Base-by-base conservation (phyloP, 2,329 filamentous ascomycete species). In the Aspergillus awamori region DNA sequence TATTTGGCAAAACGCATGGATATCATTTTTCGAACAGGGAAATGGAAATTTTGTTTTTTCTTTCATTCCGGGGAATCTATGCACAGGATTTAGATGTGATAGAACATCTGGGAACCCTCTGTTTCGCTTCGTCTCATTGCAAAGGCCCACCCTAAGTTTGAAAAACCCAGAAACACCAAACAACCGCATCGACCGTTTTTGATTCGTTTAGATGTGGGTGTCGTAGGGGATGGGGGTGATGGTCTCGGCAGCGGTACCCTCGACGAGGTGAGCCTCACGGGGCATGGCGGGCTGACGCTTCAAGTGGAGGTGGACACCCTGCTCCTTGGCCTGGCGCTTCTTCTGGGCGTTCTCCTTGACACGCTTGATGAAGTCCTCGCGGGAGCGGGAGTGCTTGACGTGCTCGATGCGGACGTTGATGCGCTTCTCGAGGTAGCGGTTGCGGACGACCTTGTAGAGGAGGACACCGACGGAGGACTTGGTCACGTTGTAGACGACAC, bases 341-440 rank as follows among this genome's bases (percentile, higher is more conserved):
- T 92, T 89, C 79, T 87, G 89, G 77, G 93, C 93, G 86, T 98
- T 98, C 79, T 87, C 84, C 92, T 98, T 98, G 82, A 99, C 94
- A 78, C 94, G 90, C 85, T 87, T 89, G 77, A 98, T 83, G 87
- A 99, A 98, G 82, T 95, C 94, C 77, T 98, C 94, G 79, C 95
- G 89, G 77, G 94, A 98, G 81, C 95, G 91, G 74, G 94, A 98
- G 80, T 91, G 91, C 78, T 84, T 84, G 83, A 99, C 87, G 89
- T 99, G 95, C 90, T 99, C 95, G 83, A 98, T 84, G 80, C 95
- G 92, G 84, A 99, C 87, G 89, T 97, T 98, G 86, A 99, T 89
- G 82, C 95, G 94, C 93, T 99, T 99, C 91, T 99, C 95, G 81
- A 99, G 87, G 89, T 97, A 99, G 79, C 94, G 91, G 90, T 98